Evolutionary conservation across 768 basidiomycete species (phyloP).

Genomic region (Boletus rubescentipes): DNA sequence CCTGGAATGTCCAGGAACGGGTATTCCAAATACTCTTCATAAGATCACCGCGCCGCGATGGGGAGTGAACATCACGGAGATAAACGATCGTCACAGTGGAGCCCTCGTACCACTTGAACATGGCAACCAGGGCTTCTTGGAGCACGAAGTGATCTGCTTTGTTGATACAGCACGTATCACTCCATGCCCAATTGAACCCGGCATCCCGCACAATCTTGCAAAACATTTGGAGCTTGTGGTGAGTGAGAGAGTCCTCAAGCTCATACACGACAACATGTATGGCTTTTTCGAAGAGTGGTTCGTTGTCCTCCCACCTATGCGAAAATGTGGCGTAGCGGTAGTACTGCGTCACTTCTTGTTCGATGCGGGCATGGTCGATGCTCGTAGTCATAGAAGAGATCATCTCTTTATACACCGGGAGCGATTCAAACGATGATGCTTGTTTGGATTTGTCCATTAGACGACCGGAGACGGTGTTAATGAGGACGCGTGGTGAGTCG

Average conservation of each 20-base stretch:
- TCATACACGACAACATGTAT: conserved; percentile 1
- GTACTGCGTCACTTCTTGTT: conserved; percentile 1
- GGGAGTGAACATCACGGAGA: not conserved
- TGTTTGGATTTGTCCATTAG: conserved; percentile 3
- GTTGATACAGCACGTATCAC: conserved; percentile 15
- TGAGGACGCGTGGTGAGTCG: conserved; percentile 6
- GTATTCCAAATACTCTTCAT: not conserved
- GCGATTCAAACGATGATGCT: conserved; percentile 4
- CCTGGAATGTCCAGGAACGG: conserved; percentile 8
- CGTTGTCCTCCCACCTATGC: conserved; percentile 11
- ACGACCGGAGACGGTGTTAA: conserved; percentile 9
- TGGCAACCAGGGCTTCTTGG: conserved; percentile 5
- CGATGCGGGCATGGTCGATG: conserved; percentile 4
- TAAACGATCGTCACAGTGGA: conserved; percentile 2
- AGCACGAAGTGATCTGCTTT: not conserved
- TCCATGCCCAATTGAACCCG: conserved; percentile 10
- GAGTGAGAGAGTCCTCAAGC: conserved; percentile 5
- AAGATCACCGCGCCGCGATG: not conserved
- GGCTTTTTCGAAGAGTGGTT: conserved; percentile 9
- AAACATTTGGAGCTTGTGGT: conserved; percentile 7
- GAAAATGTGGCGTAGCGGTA: conserved; percentile 12
- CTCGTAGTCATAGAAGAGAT: conserved; percentile 10
- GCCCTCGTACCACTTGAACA: conserved; percentile 10
- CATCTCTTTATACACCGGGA: conserved; percentile 6
- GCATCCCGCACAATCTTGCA: conserved; percentile 2